A percentile compares a stretch with the other conserved stretches of the same genome.
These are phyloP conservation scores for Neohortaea acidophila DNA, from an alignment of 495 filamentous ascomycete species.

Conservation along the genomic window DNA sequence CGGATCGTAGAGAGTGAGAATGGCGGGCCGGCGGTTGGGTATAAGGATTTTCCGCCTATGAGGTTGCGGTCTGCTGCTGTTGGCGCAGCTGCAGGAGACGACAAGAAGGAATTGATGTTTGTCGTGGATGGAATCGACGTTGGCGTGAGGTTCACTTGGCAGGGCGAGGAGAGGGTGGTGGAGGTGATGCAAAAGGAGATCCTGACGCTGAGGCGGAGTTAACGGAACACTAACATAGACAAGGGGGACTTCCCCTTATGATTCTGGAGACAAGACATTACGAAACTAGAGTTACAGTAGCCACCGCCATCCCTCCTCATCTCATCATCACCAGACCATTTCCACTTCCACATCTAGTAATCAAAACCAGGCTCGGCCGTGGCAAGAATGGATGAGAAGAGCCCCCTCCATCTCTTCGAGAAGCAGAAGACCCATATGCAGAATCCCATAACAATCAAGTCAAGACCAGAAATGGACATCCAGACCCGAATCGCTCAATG, in stretches of 20 bases:
- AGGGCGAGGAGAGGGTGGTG: neutral
- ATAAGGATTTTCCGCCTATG: neutral
- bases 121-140: constrained; percentile 3
- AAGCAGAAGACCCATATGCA: neutral
- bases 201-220: neutral
- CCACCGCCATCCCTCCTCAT: too few species aligned
- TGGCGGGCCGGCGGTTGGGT: neutral
- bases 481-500: constrained; percentile 2
- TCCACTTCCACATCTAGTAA: too few species aligned
- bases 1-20: neutral
- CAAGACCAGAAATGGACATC: neutral
- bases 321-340: too few species aligned
- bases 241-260: too few species aligned
- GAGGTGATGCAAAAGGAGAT: neutral
- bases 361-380: too few species aligned
- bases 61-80: constrained; percentile 2
- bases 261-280: too few species aligned
- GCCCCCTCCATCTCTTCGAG: too few species aligned
- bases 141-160: constrained; percentile 1
- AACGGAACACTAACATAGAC: too few species aligned
- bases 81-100: neutral
- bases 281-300: too few species aligned
- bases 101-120: neutral
- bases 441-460: neutral
- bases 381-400: too few species aligned